These are phyloP conservation scores for Alternaria burnsii DNA, from an alignment of 2,329 filamentous ascomycete species.

Conservation along the genomic window DNA sequence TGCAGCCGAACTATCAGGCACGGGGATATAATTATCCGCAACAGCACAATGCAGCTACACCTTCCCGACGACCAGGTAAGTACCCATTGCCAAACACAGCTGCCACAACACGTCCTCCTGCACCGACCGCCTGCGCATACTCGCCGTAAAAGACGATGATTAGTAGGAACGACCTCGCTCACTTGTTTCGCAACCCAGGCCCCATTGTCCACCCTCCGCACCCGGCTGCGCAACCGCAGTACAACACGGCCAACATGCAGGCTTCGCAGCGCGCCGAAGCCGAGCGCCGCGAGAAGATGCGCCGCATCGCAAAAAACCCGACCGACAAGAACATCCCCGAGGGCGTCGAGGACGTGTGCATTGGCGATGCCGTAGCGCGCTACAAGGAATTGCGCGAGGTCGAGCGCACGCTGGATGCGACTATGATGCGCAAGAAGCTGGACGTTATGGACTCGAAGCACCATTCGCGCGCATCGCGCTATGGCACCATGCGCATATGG, in stretches of 20 bases:
- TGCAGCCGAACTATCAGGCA: slow-evolving; percentile 54
- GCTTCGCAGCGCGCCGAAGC: slow-evolving; percentile 56
- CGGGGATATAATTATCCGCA: slow-evolving; percentile 56
- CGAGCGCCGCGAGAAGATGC: slow-evolving; percentile 71
- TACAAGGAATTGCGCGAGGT: slow-evolving; percentile 87
- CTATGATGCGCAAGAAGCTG: slow-evolving; percentile 91
- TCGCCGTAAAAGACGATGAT: slow-evolving; percentile 49
- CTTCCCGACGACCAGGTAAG: slow-evolving; percentile 56
- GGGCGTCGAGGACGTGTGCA: slow-evolving; percentile 78
- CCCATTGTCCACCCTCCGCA: slow-evolving; percentile 58
- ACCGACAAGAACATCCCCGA: slow-evolving; percentile 96
- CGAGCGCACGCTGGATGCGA: slow-evolving; percentile 87
- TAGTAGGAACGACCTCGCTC: slow-evolving; percentile 58
- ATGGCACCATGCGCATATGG: slow-evolving; percentile 89
- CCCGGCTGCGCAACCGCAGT: slow-evolving; percentile 58
- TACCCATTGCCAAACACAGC: slow-evolving; percentile 25
- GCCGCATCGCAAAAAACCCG: slow-evolving; percentile 85
- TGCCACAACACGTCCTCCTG: slow-evolving; percentile 21
- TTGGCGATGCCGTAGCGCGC: slow-evolving; percentile 81
- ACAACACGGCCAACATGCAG: slow-evolving; percentile 50
- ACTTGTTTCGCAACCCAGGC: slow-evolving; percentile 57
- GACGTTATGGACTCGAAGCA: slow-evolving; percentile 86
- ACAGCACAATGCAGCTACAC: slow-evolving; percentile 43
- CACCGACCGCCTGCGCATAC: slow-evolving; percentile 19
- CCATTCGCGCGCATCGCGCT: slow-evolving; percentile 77